Evolutionary conservation across 805 yeast genomes (phyloP).

Genomic region (Starmerella floris): DNA sequence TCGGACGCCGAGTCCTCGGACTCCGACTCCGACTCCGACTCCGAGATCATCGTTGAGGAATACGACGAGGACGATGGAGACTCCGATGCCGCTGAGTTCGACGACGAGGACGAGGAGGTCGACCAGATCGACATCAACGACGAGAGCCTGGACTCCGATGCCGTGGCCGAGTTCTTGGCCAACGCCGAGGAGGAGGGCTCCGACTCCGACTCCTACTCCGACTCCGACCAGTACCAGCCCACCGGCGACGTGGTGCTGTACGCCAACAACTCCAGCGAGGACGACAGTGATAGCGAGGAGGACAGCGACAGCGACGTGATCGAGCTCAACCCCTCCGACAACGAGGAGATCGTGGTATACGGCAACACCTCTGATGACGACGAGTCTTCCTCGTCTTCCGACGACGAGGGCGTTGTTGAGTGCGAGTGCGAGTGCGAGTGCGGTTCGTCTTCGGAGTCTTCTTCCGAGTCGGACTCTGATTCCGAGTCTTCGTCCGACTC

Average conservation of each 20-base stretch:
- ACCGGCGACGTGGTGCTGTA: conserved; percentile 6
- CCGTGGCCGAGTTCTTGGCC: conserved; percentile 18
- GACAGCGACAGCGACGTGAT: conserved; percentile 9
- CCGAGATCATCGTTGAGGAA: conserved; percentile 16
- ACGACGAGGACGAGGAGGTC: conserved; percentile 6
- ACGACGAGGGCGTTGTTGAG: not conserved
- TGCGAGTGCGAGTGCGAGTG: conserved; percentile 2
- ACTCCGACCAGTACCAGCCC: conserved; percentile 6
- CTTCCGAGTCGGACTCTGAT: conserved; percentile 5
- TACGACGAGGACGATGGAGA: conserved; percentile 16
- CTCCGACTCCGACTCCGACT: conserved; percentile 15
- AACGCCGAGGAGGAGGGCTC: conserved; percentile 14
- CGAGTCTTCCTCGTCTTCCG: not conserved
- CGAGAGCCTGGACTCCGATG: conserved; percentile 21
- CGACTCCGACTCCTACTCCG: conserved; percentile 8
- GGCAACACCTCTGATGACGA: conserved; percentile 8
- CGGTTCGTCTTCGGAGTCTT: conserved; percentile 6
- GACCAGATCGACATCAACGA: conserved; percentile 16
- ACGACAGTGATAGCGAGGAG: conserved; percentile 11
- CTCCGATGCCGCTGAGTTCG: conserved; percentile 12
- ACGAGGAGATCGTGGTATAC: conserved; percentile 15
- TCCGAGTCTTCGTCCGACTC: conserved; percentile 3
- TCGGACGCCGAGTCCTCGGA: conserved; percentile 1
- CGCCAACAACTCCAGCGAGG: conserved; percentile 10
- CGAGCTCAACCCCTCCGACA: conserved; percentile 18